Base-by-base conservation (phyloP, 1,139 yeast species). In the Saccharomyces hybrid region DNA sequence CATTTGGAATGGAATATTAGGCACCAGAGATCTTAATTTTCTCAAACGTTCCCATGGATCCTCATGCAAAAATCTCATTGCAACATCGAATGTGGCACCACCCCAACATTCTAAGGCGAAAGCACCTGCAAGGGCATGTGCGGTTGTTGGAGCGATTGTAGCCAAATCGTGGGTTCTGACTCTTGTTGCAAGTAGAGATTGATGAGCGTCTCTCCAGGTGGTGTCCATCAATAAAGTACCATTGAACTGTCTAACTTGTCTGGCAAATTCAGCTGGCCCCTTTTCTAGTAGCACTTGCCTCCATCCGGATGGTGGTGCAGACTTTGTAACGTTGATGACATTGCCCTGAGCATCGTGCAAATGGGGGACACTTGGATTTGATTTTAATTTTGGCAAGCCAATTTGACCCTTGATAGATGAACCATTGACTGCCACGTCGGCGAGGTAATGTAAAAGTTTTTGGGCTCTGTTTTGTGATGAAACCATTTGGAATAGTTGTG, bases 191-290 rank as follows among this genome's bases (percentile, higher is more conserved):
- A 91, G 79, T 63, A 91, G 77, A 14, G 97, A 89, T 78, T 91
- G 99, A 74, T 93, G 98, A 47, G 98, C 98, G 74, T 91, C 99
- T 82, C 99, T 88, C 99, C 99, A 91, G 14, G 99, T 91, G 55
- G 99, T 91, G 72, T 91, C 99, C 86, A 93, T 93, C 64, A 91
- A 75, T 71, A 91, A 78, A 60, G 95, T 84, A 66, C 98, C 98
- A 54, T 88, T 77, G 74, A 83, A 84, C 38, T 75, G 72, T 72
- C 97, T 83, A 58, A 93, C 95, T 67, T 88, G 84, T 73, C 84
- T 78, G 62, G 97, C 96, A 70, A 91, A 91, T 19, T 76, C 86
- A 52, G 80, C 93, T 38, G 98, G 96, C 51, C 98, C 98, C 64
- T 85, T 78, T 64, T 82, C 83, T 59, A 89, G 74, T 57, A 91